These are phyloP conservation scores for Apiotrichum laibachii DNA, from an alignment of 1,284 basidiomycete species.

Conservation along the genomic window DNA sequence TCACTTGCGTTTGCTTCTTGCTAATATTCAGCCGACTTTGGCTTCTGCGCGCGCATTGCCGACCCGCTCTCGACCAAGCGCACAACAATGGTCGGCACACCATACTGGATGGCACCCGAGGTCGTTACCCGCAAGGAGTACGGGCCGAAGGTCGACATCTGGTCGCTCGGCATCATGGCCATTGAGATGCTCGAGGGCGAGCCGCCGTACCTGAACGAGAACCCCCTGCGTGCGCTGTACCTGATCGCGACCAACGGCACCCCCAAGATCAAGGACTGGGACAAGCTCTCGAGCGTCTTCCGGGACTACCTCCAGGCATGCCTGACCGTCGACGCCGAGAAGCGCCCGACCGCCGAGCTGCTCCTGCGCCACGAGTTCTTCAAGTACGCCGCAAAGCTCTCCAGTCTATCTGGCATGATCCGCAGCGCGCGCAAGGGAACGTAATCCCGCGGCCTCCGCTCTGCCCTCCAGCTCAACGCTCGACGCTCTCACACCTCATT, in stretches of 20 bases:
- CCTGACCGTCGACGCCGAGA: slow-evolving; percentile 93
- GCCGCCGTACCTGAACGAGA: slow-evolving; percentile 96
- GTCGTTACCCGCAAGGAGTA: slow-evolving; percentile 98
- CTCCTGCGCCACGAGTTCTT: slow-evolving; percentile 89
- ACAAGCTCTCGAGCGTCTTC: slow-evolving; percentile 81
- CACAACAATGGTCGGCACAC: slow-evolving; percentile 99
- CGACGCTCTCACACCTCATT: too few species aligned
- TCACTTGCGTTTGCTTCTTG: not conserved
- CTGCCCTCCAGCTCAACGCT: not conserved
- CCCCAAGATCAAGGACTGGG: slow-evolving; percentile 92
- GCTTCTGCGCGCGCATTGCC: slow-evolving; percentile 96
- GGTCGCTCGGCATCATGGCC: slow-evolving; percentile 98
- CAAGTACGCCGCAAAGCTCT: slow-evolving; percentile 76
- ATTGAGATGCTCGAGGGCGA: slow-evolving; percentile 99
- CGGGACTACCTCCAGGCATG: slow-evolving; percentile 84
- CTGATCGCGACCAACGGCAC: slow-evolving; percentile 98
- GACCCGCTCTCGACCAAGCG: slow-evolving; percentile 86
- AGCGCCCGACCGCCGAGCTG: slow-evolving; percentile 80
- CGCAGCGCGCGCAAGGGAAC: slow-evolving; percentile 75
- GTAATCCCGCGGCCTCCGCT: not conserved
- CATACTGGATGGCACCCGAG: slow-evolving; percentile 99
- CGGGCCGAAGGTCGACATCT: slow-evolving; percentile 97
- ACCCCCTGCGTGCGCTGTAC: slow-evolving; percentile 91
- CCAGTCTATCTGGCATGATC: slow-evolving; percentile 84
- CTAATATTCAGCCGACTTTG: slow-evolving; percentile 78